Conservation (phyloP, 2,329 filamentous ascomycete genomes). For the Byssochlamys sp. region DNA sequence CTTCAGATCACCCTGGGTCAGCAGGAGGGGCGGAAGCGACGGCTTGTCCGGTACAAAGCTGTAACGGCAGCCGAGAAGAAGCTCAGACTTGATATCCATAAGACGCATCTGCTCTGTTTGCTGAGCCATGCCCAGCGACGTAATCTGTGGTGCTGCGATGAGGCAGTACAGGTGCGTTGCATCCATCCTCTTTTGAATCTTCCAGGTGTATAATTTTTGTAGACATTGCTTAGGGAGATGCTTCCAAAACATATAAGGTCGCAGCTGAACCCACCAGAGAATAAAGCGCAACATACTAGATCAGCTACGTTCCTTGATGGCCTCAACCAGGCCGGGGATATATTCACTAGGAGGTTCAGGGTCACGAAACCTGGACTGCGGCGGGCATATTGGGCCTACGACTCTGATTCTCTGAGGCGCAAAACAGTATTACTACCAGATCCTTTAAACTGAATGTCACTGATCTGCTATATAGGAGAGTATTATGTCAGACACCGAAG, state of each 20-base stretch:
- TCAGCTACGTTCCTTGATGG: slow-evolving; percentile 71
- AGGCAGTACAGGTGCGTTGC: slow-evolving; percentile 49
- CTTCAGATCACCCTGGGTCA: slow-evolving; percentile 31
- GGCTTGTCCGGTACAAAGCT: slow-evolving; percentile 41
- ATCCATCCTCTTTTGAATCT: not conserved
- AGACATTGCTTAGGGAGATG: slow-evolving; percentile 48
- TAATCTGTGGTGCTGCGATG: slow-evolving; percentile 83
- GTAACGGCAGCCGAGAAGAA: slow-evolving; percentile 49
- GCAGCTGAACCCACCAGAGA: slow-evolving; percentile 58
- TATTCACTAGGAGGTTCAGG: slow-evolving; percentile 61
- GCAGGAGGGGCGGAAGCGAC: slow-evolving; percentile 15
- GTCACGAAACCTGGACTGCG: slow-evolving; percentile 62
- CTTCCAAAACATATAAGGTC: slow-evolving; percentile 56
- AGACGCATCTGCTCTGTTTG: slow-evolving; percentile 73
- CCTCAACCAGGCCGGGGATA: slow-evolving; percentile 56
- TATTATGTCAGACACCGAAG: slow-evolving; percentile 55
- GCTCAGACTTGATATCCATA: slow-evolving; percentile 67
- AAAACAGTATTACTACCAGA: slow-evolving; percentile 27
- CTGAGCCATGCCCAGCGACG: slow-evolving; percentile 66
- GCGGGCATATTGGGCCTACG: slow-evolving; percentile 65
- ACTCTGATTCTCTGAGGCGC: too few species aligned
- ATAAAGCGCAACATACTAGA: slow-evolving; percentile 62
- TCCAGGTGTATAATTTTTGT: not conserved
- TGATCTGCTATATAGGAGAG: slow-evolving; percentile 37
- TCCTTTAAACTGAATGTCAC: too few species aligned